Evolutionary conservation across 1,139 yeast species (phyloP).

Genomic region (Taiozyma sp.): DNA sequence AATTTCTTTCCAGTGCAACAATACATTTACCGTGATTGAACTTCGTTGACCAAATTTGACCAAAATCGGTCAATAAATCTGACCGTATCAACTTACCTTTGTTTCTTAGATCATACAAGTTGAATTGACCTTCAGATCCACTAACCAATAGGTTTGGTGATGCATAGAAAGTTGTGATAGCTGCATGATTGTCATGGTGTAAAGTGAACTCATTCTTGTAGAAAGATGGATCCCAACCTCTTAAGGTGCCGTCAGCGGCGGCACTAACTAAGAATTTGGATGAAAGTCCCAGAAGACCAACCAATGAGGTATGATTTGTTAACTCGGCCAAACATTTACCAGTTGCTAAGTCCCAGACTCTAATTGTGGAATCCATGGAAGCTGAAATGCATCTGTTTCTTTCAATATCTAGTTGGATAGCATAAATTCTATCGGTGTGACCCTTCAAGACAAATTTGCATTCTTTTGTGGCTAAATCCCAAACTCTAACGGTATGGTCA

Average conservation of each 20-base stretch:
- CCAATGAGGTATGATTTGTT: conserved; percentile 86
- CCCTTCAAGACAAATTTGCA: conserved; percentile 77
- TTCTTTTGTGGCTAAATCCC: conserved; percentile 77
- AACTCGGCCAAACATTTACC: conserved; percentile 65
- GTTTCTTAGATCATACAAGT: conserved; percentile 80
- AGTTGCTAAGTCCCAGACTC: conserved; percentile 78
- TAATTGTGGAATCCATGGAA: conserved; percentile 84
- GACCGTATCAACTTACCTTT: conserved; percentile 63
- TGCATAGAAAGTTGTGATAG: conserved; percentile 92
- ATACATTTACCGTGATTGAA: conserved; percentile 83
- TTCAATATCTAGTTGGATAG: conserved; percentile 75
- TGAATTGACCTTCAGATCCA: conserved; percentile 79
- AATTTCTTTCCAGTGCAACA: conserved; percentile 79
- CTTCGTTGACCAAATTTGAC: conserved; percentile 92
- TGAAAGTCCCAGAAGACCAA: conserved; percentile 79
- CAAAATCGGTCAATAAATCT: conserved; percentile 72
- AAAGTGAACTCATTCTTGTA: conserved; percentile 68
- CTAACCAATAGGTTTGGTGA: conserved; percentile 82
- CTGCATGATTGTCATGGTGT: conserved; percentile 80
- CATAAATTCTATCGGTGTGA: conserved; percentile 83
- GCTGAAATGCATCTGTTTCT: conserved; percentile 86
- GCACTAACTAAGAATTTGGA: conserved; percentile 86
- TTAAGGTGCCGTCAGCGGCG: conserved; percentile 88
- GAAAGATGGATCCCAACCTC: conserved; percentile 88
- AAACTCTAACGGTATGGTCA: conserved; percentile 85